A percentile compares a stretch with the other conserved stretches of the same genome.
phyloP scores from a whole-genome alignment of 768 basidiomycete species.

The Porpolomopsis calyptriformis region DNA sequence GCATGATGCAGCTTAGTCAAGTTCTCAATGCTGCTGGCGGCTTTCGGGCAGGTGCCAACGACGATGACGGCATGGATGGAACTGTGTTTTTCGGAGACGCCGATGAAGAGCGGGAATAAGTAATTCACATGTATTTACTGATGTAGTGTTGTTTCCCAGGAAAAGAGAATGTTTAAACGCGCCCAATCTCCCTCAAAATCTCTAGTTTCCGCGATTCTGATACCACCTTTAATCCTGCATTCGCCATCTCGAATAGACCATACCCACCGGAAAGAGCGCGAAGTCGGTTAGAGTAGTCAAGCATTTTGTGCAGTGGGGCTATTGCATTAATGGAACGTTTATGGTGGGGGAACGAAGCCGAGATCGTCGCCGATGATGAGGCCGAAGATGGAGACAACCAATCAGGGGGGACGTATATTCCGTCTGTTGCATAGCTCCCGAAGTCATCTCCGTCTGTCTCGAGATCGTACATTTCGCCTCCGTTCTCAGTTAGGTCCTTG shows the following conservation, averaged over 20 bases:
- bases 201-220: constrained; percentile 50
- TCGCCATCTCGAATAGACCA: constrained; percentile 68
- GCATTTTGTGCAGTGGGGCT: constrained; percentile 71
- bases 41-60: constrained; percentile 49
- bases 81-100: constrained; percentile 73
- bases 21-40: constrained; percentile 49
- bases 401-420: constrained; percentile 64
- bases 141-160: neutral
- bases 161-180: constrained; percentile 23
- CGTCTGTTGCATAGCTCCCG: constrained; percentile 46
- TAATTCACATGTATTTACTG: constrained; percentile 13
- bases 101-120: constrained; percentile 58
- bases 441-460: constrained; percentile 26
- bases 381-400: constrained; percentile 71
- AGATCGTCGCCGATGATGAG: constrained; percentile 18
- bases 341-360: constrained; percentile 24
- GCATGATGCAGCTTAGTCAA: constrained; percentile 71
- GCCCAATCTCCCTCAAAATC: constrained; percentile 70
- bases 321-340: constrained; percentile 62
- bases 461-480: constrained; percentile 63
- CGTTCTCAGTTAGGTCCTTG: constrained; percentile 75
- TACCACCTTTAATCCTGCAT: constrained; percentile 68
- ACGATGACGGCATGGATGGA: constrained; percentile 69
- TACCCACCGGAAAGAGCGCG: constrained; percentile 77
- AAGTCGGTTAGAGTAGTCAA: constrained; percentile 70